Evolutionary conservation across 2,329 filamentous ascomycete species (phyloP).

Genomic region (Scleromitrula shiraiana): DNA sequence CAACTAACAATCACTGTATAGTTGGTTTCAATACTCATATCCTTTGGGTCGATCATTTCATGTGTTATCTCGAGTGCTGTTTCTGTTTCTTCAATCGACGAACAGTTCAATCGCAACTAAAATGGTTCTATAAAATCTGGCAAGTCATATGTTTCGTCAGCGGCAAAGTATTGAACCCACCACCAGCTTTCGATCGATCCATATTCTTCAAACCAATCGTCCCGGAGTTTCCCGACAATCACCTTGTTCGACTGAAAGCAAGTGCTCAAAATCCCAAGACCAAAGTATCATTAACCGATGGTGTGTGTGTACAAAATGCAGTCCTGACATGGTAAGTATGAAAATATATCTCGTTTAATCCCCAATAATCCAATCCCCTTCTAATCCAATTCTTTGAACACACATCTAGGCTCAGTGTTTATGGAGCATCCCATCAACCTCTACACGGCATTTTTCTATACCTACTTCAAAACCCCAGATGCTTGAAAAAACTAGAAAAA

Average conservation of each 20-base stretch:
- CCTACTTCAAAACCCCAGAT: constrained; percentile 28
- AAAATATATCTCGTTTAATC: neutral
- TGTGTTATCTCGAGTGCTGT: neutral
- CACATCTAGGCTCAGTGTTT: neutral
- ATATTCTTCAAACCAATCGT: neutral
- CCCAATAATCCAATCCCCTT: neutral
- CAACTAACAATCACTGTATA: neutral
- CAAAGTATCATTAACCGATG: neutral
- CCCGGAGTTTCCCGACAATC: neutral
- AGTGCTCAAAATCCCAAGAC: neutral
- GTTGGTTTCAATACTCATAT: neutral
- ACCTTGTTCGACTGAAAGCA: neutral
- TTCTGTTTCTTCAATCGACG: neutral
- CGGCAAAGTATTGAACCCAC: neutral
- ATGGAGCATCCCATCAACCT: neutral
- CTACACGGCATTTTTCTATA: constrained; percentile 12
- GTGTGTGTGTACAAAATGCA: neutral
- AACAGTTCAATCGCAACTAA: neutral
- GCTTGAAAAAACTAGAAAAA: constrained; percentile 27
- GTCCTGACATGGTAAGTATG: neutral
- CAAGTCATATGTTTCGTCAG: neutral
- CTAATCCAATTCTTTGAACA: neutral
- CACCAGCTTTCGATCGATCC: neutral
- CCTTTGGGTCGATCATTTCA: neutral
- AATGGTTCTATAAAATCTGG: neutral